Base-by-base conservation (phyloP, 768 basidiomycete species). In the Lactifluus volemus region DNA sequence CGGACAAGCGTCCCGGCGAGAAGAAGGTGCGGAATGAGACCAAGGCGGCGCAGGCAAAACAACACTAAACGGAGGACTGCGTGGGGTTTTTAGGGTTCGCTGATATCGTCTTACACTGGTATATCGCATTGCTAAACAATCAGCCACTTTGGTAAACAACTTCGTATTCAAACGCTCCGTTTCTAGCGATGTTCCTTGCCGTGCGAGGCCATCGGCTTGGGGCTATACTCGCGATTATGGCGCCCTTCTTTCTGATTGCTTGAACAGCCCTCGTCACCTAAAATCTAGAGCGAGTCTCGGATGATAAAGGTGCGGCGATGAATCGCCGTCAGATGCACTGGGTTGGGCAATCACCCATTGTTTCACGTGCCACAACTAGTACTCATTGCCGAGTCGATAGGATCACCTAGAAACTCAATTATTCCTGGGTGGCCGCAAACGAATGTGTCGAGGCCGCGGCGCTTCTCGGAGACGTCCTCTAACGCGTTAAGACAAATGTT, bases 11-110 rank as follows among this genome's bases (percentile, higher is more conserved):
- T 19, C n/a, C 17, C 32, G 36, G 39, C 63, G 25, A 25, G 53
- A 73, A 68, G 47, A 68, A 82, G 63, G 68, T 86, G 59, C 80
- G 77, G 61, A 90, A 91, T 70, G 84, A 89, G 72, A 88, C 84
- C 5, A 87, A 83, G 65, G 79, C 80, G 34, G 88, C 79, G 38
- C 79, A 77, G 62, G 73, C 74, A 55, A 89, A 85, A 70, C 88
- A 92, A 70, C 76, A 75, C n/a, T n/a, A 44, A 78, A 75, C 78
- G 87, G 55, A 80, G 83, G 67, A 77, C 79, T 25, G 21, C 3
- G 21, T n/a, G 21, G 4, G 19, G 8, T 6, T 25, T 25, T 5
- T 21, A 25, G 9, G 49, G 30, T 49, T 51, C 36, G 36, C 38
- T 15, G 45, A 25, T 25, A 25, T 12, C 15, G 11, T 47, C 21